phyloP scores from a whole-genome alignment of 129 eudicot species.

The Flaveria bidentis region DNA sequence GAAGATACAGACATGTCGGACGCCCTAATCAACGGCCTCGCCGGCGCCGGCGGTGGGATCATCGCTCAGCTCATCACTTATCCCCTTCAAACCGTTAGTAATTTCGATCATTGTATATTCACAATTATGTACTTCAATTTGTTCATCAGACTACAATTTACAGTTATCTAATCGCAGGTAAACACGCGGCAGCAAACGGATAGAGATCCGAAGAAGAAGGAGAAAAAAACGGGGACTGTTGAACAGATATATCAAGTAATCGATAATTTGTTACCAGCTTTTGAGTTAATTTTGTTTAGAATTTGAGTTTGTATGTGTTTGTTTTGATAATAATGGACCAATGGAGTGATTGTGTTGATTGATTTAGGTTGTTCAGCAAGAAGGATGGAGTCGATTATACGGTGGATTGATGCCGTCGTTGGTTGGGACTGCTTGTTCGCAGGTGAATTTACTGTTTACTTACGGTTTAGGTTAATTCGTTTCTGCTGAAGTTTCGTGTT shows the following conservation, averaged over 20 bases:
- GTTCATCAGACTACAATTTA: background rate
- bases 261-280: background rate
- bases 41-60: conserved; percentile 99
- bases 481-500: background rate
- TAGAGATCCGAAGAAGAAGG: conserved; percentile 65
- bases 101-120: conserved; percentile 1
- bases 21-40: conserved; percentile 88
- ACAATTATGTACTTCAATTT: background rate
- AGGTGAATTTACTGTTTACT: conserved; percentile 49
- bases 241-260: conserved; percentile 76
- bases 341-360: conserved; percentile 25
- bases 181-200: conserved; percentile 98
- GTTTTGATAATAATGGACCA: background rate
- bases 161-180: conserved; percentile 44
- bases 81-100: conserved; percentile 82
- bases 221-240: conserved; percentile 57
- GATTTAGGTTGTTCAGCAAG: conserved; percentile 75
- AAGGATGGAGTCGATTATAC: conserved; percentile 86
- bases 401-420: conserved; percentile 84
- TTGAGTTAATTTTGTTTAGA: background rate
- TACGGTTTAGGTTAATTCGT: background rate
- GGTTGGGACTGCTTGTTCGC: conserved; percentile 90
- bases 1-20: conserved; percentile 61
- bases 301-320: background rate
- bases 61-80: conserved; percentile 98